phyloP scores from a whole-genome alignment of 495 filamentous ascomycete genomes.

The Monascus purpureus region DNA sequence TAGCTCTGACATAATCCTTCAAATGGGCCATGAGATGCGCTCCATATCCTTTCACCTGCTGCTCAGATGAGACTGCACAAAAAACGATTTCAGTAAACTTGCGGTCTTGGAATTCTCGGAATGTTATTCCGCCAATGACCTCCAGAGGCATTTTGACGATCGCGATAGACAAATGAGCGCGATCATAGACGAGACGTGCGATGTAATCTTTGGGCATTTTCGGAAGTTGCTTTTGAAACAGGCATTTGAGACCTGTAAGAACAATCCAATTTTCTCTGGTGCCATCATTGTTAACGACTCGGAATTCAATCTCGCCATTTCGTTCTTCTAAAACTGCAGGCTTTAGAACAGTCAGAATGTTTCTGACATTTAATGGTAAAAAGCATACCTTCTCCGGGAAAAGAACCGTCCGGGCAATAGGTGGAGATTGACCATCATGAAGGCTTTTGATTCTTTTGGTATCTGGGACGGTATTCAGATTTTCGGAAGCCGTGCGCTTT shows the following conservation, averaged over 20 bases:
- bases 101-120: slow-evolving; percentile 83
- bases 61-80: slow-evolving; percentile 92
- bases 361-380: too few species aligned
- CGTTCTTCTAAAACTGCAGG: slow-evolving; percentile 92
- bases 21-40: slow-evolving; percentile 90
- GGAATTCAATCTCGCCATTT: slow-evolving; percentile 91
- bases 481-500: too few species aligned
- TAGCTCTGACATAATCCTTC: slow-evolving; percentile 91
- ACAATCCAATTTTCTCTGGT: slow-evolving; percentile 81
- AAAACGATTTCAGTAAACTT: slow-evolving; percentile 98
- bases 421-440: slow-evolving; percentile 16
- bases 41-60: slow-evolving; percentile 97
- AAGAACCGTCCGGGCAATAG: slow-evolving; percentile 45
- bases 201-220: slow-evolving; percentile 99
- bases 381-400: slow-evolving; percentile 71
- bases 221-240: slow-evolving; percentile 95
- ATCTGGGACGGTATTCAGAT: too few species aligned
- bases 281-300: slow-evolving; percentile 95
- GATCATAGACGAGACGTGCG: slow-evolving; percentile 89
- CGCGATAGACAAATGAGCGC: slow-evolving; percentile 89
- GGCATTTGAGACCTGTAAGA: slow-evolving; percentile 88
- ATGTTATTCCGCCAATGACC: slow-evolving; percentile 81
- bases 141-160: slow-evolving; percentile 94
- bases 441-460: too few species aligned
- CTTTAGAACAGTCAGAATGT: slow-evolving; percentile 28